Base-by-base conservation (phyloP, 495 filamentous ascomycete genomes). In the Neurospora sp. region DNA sequence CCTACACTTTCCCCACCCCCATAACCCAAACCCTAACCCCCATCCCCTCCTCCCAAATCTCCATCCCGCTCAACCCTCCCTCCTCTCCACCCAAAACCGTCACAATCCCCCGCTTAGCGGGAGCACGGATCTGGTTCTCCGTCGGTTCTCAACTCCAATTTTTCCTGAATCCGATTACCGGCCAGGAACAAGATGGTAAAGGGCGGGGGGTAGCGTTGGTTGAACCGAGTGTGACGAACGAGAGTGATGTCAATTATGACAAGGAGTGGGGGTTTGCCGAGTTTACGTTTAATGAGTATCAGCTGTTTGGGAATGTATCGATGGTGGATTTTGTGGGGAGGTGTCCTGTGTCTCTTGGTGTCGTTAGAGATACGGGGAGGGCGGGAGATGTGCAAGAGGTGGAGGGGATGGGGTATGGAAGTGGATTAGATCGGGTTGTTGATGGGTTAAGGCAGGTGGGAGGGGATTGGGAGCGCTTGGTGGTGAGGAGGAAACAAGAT, bases 301-400 rank as follows among this genome's bases (percentile, higher is more conserved):
- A 93, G 80, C 84, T 93, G 4, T 94, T 91, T 77, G 91, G 87
- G 69, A 94, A 94, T 76, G 91, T 93, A 75, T 87, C 84, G 70
- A 91, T 90, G 75, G 92, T 94, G 46, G 92, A 94, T 81, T 93
- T 93, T 76, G 87, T 92, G 48, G 83, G 27, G 6, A 31, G 27
- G 53, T 66, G 53, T 66, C 53, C 53, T 59, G 48, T 59, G 0
- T 59, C 31, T 35, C 31, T 35, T 35, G 31, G 31, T 0, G 31
- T 35, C 0, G 0, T 35, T 0, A 35, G 31, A 35, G 31, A 35
- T 35, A 35, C 31, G 31, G 31, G 31, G 31, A 31, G 31, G 31
- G 31, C 31, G 31, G 31, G 31, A 35, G 31, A 35, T 35, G 31
- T 35, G 31, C 86, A 91, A 74, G 80, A 82, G 38, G 90, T 93